A percentile compares a stretch with the other conserved stretches of the same genome.
Evolutionary conservation across 108 stramenopile species (phyloP).

Genomic region (Schizochytrium sp.): DNA sequence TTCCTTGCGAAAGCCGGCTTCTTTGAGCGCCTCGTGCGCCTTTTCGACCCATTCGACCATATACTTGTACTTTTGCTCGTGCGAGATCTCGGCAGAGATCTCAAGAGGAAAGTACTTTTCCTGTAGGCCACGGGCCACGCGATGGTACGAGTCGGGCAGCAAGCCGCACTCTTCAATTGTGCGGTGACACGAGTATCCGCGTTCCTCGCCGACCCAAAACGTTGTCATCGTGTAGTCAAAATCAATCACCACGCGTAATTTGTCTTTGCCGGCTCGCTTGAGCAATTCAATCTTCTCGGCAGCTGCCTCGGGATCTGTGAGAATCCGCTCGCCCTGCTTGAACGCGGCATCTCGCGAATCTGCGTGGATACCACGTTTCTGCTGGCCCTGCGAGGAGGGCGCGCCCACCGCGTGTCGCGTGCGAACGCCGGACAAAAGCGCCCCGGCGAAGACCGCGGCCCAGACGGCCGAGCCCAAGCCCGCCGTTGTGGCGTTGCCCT

Average conservation of each 20-base stretch:
- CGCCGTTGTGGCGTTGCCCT: no score
- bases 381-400: no score
- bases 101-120: constrained; percentile 19
- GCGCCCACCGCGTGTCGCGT: no score
- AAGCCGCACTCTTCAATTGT: constrained; percentile 17
- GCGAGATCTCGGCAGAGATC: background rate
- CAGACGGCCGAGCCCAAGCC: no score
- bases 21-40: background rate
- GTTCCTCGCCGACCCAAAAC: background rate
- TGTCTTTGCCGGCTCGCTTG: background rate
- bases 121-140: background rate
- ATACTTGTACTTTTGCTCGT: background rate
- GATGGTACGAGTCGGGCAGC: background rate
- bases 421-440: no score
- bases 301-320: background rate
- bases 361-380: no score
- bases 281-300: background rate
- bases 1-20: constrained; percentile 11
- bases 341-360: no score
- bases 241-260: constrained; percentile 8
- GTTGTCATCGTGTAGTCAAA: constrained; percentile 21
- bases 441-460: no score
- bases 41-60: constrained; percentile 27
- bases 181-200: constrained; percentile 12
- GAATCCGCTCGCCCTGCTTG: background rate